These are phyloP conservation scores for Basidioascus undulatus DNA, from an alignment of 768 basidiomycete genomes.

Conservation along the genomic window DNA sequence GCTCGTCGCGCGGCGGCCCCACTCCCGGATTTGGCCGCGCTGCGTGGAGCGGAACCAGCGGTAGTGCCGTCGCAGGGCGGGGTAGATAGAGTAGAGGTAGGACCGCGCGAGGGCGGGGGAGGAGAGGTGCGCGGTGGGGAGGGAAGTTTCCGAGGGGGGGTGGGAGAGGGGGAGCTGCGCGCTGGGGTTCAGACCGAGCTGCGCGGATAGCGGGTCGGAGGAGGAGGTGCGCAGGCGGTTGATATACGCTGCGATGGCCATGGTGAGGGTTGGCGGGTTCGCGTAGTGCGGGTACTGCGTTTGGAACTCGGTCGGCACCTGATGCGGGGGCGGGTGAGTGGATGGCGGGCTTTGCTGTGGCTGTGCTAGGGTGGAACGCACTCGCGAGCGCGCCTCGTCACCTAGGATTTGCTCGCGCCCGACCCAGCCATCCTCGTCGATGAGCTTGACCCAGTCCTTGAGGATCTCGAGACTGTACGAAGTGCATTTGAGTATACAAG, in stretches of 20 bases:
- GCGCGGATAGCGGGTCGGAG: slow-evolving; percentile 12
- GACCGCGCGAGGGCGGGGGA: slow-evolving; percentile 35
- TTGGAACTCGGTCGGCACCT: slow-evolving; percentile 76
- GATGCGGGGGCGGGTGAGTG: too few species aligned
- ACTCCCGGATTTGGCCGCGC: slow-evolving; percentile 78
- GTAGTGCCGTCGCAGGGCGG: slow-evolving; percentile 66
- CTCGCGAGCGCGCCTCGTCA: slow-evolving; percentile 80
- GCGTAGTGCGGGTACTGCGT: slow-evolving; percentile 83
- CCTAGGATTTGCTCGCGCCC: slow-evolving; percentile 89
- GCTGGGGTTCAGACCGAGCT: slow-evolving; percentile 36
- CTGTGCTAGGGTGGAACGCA: too few species aligned
- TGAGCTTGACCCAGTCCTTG: slow-evolving; percentile 65
- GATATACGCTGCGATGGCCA: slow-evolving; percentile 82
- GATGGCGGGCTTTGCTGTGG: too few species aligned
- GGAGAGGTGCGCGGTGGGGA: slow-evolving; percentile 22
- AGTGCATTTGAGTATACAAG: not conserved
- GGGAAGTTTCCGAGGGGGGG: slow-evolving; percentile 2
- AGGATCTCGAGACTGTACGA: slow-evolving; percentile 54
- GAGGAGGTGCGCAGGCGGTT: slow-evolving; percentile 27
- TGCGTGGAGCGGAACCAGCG: slow-evolving; percentile 92
- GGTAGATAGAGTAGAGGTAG: slow-evolving; percentile 60
- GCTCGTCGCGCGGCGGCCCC: slow-evolving; percentile 52
- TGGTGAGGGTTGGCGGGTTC: slow-evolving; percentile 80
- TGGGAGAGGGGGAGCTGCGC: not conserved
- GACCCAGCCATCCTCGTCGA: slow-evolving; percentile 89